Conservation (phyloP, 78 protist species). For the Dictyostelium citrinum region DNA sequence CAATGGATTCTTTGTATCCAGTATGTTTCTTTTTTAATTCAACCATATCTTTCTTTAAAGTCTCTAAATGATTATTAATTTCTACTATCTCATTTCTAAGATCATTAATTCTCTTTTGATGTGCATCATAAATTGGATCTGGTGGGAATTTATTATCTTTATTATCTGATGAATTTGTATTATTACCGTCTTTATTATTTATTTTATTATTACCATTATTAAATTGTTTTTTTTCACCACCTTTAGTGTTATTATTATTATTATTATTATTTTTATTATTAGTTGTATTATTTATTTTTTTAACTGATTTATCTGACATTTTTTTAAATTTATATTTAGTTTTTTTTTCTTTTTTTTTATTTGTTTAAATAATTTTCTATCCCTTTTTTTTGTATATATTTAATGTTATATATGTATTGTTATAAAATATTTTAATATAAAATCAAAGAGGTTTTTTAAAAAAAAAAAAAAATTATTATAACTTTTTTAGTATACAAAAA, state of each 20-base stretch:
- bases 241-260: background rate
- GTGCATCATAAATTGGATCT: background rate
- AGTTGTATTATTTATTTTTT: background rate
- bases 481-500: background rate
- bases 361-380: background rate
- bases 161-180: background rate
- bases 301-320: constrained; percentile 1
- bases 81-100: background rate
- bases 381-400: background rate
- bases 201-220: background rate
- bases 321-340: background rate
- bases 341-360: background rate
- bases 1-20: background rate
- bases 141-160: constrained; percentile 16
- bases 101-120: background rate
- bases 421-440: background rate
- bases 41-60: background rate
- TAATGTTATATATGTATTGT: background rate
- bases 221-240: background rate
- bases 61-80: background rate
- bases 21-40: background rate
- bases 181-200: background rate
- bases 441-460: background rate
- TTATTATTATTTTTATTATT: background rate
- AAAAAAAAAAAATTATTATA: background rate